Percentiles rank a stretch among this genome's conserved stretches.
Conservation (phyloP, 306 rosid species). For the Vigna angularis region DNA sequence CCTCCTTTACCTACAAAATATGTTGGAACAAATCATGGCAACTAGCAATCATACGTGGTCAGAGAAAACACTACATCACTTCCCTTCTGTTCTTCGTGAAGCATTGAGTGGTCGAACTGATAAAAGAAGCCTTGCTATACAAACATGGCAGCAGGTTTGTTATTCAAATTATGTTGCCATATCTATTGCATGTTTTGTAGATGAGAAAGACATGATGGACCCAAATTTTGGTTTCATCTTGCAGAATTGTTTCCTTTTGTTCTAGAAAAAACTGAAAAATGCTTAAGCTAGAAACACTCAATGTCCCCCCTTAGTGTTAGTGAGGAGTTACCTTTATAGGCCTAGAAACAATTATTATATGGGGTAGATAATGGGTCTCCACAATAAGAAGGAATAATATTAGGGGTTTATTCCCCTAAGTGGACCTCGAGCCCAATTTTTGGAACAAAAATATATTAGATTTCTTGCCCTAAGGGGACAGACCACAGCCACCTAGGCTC, state of each 20-base stretch:
- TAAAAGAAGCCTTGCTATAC: constrained; percentile 81
- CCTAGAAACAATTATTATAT: too few relatives aligned
- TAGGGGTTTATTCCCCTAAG: too few relatives aligned
- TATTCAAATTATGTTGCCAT: constrained; percentile 36
- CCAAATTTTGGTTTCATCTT: constrained; percentile 19
- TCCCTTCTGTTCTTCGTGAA: constrained; percentile 87
- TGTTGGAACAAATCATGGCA: constrained; percentile 92
- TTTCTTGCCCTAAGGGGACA: too few relatives aligned
- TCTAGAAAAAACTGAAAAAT: too few relatives aligned
- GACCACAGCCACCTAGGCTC: too few relatives aligned
- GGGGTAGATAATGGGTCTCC: too few relatives aligned
- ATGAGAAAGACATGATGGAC: constrained; percentile 16
- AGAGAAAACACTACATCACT: constrained; percentile 81
- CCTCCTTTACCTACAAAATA: constrained; percentile 79
- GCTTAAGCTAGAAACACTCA: too few relatives aligned
- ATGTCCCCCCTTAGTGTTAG: too few relatives aligned
- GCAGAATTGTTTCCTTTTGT: constrained; percentile 1
- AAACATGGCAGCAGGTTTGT: constrained; percentile 95
- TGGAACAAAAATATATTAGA: too few relatives aligned
- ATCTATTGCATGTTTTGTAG: constrained; percentile 33
- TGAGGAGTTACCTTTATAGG: too few relatives aligned
- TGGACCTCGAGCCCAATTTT: too few relatives aligned
- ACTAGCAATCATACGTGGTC: constrained; percentile 94
- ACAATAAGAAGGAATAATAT: too few relatives aligned
- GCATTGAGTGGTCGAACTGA: constrained; percentile 74